Base-by-base conservation (phyloP, 768 basidiomycete species). In the Mycena rosella region DNA sequence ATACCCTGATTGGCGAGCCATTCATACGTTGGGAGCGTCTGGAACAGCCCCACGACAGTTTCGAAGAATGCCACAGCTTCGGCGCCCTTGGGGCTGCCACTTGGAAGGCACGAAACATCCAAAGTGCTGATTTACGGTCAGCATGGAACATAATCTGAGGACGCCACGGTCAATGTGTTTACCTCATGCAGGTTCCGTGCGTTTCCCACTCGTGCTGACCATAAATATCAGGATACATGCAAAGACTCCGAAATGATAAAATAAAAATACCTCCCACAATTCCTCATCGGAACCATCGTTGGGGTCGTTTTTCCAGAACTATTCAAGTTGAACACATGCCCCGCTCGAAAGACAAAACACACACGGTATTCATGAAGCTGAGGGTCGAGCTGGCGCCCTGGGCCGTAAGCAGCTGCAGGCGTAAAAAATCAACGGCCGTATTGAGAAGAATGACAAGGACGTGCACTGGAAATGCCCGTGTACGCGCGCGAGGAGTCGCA, bases 1-100 rank as follows among this genome's bases (percentile, higher is more conserved):
- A 91, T 90, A 17, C 88, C 88, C 13, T 81, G 85, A 11, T 79
- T 73, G 11, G 80, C 75, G 56, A 91, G 86, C 83, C 83, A 89
- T 5, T 81, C 77, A 73, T 84, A 89, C 5, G 89, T 89, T 3
- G 87, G 86, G 18, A 90, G 84, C 8, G 79, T 80, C 66, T 67
- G 47, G 60, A 62, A 67, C 34, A 67, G 36, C 7, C 34, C 47
- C 22, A 62, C 60, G 22, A 67, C 66, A 4, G 66, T 67, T 13
- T 49, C 34, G 79, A 91, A 92, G 78, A 87, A 93, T 15, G 86
- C 86, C 36, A 91, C 90, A 5, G 90, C 91, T 77, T 92, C 92
- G 7, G 87, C 85, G 24, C 91, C 91, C 55, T 75, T 81, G 7
- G 85, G 74, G 67, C 87, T 89, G 15, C 85, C 87, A 11, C 79